Evolutionary conservation across 352 stramenopile genomes (phyloP), one percentile per base, ranked within the genome.

Genomic region (Globisporangium orthogonon): DNA sequence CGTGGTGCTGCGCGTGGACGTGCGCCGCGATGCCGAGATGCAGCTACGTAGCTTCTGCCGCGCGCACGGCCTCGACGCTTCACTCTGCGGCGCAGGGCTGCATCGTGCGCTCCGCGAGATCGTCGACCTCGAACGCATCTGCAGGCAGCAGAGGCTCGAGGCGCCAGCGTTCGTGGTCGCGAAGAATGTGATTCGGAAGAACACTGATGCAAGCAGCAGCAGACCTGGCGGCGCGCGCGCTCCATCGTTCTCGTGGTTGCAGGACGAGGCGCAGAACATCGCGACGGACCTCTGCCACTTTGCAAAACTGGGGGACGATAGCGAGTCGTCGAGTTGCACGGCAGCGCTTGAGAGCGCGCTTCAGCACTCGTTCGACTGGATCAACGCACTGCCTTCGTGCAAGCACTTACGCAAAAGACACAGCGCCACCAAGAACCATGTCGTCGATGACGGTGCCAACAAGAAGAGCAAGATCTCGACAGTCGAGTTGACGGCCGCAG

Each of bases 41-140:
- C 74, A 87, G 52, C 23, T 87, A 15, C 55, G 66, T 30, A 52
- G 46, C 17, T 86, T 84, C 43, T 87, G 77, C 53, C 49, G 51
- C 28, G 31, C 62, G 5, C 77, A 87, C 48, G 46, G 59, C 0
- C 18, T 87, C 10, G 52, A 67, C 7, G 1, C 30, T 3, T 23
- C 23, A 7, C 66, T 60, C 11, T 84, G 74, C 23, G 18, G 41
- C 28, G 6, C 17, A 3, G 56, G 70, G 1, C 56, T 80, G 37
- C 51, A 46, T 30, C 35, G 70, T 17, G 66, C 66, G 1, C 29
- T 86, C 18, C 52, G 55, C 7, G 46, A 70, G 9, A 47, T 78
- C 3, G 62, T 73, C n/a, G 58, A 79, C 29, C 47, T 76, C 15
- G 40, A 71, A 13, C 35, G 28, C 18, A 57, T 66, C 13, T 80